Evolutionary conservation across 2,329 filamentous ascomycete genomes (phyloP).

Genomic region (Phaeosphaeria sp.): DNA sequence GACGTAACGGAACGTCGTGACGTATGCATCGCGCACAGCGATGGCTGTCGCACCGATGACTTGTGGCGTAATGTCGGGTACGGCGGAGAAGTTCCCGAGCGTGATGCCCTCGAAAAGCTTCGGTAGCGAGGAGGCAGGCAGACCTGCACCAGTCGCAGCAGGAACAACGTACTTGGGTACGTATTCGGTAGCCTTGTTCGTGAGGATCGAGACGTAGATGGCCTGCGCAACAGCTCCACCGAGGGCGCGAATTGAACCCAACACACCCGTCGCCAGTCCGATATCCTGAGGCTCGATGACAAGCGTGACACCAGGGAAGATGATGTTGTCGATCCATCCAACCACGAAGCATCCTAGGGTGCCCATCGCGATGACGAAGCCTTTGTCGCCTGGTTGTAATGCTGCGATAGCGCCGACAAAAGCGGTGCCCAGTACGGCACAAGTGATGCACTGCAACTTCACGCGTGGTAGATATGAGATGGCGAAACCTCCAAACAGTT

Average conservation of each 20-base stretch:
- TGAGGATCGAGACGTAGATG: constrained; percentile 36
- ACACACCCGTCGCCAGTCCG: constrained; percentile 54
- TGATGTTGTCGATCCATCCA: constrained; percentile 30
- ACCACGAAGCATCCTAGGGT: constrained; percentile 24
- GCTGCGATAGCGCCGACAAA: constrained; percentile 27
- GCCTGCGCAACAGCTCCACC: constrained; percentile 35
- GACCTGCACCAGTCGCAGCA: constrained; percentile 26
- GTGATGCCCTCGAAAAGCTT: constrained; percentile 29
- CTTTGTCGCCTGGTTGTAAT: constrained; percentile 13
- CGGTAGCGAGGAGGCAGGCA: constrained; percentile 26
- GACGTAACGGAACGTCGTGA: constrained; percentile 19
- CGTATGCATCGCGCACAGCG: constrained; percentile 25
- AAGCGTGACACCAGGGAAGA: constrained; percentile 53
- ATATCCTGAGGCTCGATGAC: constrained; percentile 58
- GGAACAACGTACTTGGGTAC: constrained; percentile 29
- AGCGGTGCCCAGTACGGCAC: constrained; percentile 20
- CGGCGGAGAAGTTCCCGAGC: constrained; percentile 25
- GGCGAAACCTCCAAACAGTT: constrained; percentile 33
- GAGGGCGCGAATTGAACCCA: constrained; percentile 53
- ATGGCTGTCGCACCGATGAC: constrained; percentile 21
- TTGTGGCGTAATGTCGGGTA: constrained; percentile 27
- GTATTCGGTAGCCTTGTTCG: constrained; percentile 24
- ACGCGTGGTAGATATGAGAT: constrained; percentile 29
- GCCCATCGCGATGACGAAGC: constrained; percentile 23
- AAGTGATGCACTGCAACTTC: constrained; percentile 28